phyloP scores from a whole-genome alignment of 2,329 filamentous ascomycete species.

The Verruconis gallopava region DNA sequence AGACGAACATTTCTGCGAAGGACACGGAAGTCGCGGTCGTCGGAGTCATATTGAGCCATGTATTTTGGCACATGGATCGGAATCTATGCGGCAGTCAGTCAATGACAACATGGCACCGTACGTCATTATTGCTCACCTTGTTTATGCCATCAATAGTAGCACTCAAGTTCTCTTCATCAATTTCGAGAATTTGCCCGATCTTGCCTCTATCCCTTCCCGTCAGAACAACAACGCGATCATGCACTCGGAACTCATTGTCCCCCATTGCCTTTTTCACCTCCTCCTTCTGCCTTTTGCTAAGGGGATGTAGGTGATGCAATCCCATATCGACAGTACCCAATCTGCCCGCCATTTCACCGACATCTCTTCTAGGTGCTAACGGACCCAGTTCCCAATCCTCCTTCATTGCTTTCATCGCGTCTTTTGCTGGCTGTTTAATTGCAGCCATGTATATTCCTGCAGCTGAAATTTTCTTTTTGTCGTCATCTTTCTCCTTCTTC shows the following conservation, averaged over 20 bases:
- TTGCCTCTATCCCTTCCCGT: slow-evolving; percentile 70
- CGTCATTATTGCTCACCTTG: slow-evolving; percentile 18
- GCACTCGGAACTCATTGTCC: slow-evolving; percentile 22
- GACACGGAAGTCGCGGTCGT: slow-evolving; percentile 19
- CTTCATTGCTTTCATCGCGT: not conserved
- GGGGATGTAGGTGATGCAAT: not conserved
- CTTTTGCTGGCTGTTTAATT: not conserved
- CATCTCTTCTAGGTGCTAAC: slow-evolving; percentile 63
- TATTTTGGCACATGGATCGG: slow-evolving; percentile 30
- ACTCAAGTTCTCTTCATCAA: slow-evolving; percentile 30
- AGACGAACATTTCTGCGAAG: slow-evolving; percentile 49
- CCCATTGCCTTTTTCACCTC: slow-evolving; percentile 15
- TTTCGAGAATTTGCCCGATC: slow-evolving; percentile 55
- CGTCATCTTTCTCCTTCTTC: not conserved
- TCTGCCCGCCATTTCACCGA: slow-evolving; percentile 42
- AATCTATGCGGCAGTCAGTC: slow-evolving; percentile 18
- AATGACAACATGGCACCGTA: not conserved
- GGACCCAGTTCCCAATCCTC: slow-evolving; percentile 73
- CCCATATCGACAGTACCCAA: slow-evolving; percentile 39
- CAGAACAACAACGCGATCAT: slow-evolving; percentile 72
- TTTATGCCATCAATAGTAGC: slow-evolving; percentile 26
- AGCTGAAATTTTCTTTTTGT: not conserved
- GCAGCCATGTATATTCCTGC: not conserved
- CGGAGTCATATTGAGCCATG: slow-evolving; percentile 23
- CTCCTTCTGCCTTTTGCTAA: not conserved